Evolutionary conservation across 371 early-diverging fungal species (phyloP).

Genomic region (Syncephalastrum monosporum): DNA sequence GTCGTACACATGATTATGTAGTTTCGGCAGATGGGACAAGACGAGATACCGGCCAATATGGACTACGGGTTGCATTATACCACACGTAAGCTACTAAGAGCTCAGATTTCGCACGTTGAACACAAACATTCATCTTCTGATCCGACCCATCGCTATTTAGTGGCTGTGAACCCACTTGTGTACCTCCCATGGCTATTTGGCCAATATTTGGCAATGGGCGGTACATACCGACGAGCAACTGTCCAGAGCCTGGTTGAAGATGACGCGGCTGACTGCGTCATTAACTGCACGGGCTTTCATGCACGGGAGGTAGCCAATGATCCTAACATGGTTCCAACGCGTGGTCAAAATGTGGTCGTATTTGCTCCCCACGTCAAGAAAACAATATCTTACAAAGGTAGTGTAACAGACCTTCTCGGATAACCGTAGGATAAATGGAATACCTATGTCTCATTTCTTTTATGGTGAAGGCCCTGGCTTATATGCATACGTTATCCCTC

Average conservation of each 20-base stretch:
- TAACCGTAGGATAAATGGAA: too few relatives aligned
- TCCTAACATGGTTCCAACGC: slow-evolving; percentile 51
- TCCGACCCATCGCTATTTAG: slow-evolving; percentile 6
- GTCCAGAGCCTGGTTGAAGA: slow-evolving; percentile 26
- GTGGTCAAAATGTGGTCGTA: slow-evolving; percentile 69
- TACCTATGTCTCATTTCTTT: too few relatives aligned
- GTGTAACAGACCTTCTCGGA: slow-evolving; percentile 1
- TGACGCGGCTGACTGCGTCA: slow-evolving; percentile 41
- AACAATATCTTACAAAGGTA: slow-evolving; percentile 35
- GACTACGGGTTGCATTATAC: slow-evolving; percentile 46
- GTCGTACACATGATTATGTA: slow-evolving; percentile 1
- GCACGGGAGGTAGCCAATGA: slow-evolving; percentile 64
- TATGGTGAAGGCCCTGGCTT: too few relatives aligned
- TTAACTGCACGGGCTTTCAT: slow-evolving; percentile 71
- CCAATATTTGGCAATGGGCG: slow-evolving; percentile 51
- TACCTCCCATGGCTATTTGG: slow-evolving; percentile 61
- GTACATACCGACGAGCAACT: slow-evolving; percentile 30
- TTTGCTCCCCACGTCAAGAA: slow-evolving; percentile 57
- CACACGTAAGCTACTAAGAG: slow-evolving; percentile 28
- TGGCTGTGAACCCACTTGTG: slow-evolving; percentile 47
- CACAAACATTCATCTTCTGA: background rate
- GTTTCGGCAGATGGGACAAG: slow-evolving; percentile 31
- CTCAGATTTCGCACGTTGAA: background rate
- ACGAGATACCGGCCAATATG: slow-evolving; percentile 10
- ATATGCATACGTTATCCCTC: slow-evolving; percentile 70